These are phyloP conservation scores for Pleurotus tuoliensis DNA, from an alignment of 768 basidiomycete species.

Conservation along the genomic window DNA sequence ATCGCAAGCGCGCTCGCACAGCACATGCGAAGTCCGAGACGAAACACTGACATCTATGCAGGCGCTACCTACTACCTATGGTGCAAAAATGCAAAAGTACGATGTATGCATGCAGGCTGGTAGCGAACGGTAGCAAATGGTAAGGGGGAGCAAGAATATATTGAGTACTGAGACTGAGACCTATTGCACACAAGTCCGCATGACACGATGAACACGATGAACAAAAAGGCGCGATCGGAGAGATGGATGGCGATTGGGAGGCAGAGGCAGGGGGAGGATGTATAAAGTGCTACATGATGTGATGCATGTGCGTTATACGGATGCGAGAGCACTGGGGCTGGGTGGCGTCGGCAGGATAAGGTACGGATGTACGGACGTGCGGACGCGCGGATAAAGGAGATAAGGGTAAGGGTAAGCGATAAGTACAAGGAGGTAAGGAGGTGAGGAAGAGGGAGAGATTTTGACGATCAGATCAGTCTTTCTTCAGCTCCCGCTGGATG, in stretches of 20 bases:
- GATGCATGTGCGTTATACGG: neutral
- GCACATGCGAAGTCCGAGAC: neutral
- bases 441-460: neutral
- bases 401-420: neutral
- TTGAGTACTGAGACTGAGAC: neutral
- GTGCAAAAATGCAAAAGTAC: neutral
- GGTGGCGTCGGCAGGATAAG: neutral
- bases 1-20: no score
- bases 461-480: slow-evolving; percentile 45
- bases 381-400: no score
- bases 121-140: neutral
- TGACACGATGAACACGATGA: neutral
- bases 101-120: neutral
- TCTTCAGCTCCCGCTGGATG: slow-evolving; percentile 76
- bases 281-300: no score
- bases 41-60: neutral
- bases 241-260: neutral
- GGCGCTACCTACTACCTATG: neutral
- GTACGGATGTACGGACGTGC: neutral
- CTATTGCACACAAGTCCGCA: slow-evolving; percentile 8
- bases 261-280: neutral
- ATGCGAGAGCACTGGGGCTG: neutral
- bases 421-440: neutral
- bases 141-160: neutral
- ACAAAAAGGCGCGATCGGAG: neutral